Evolutionary conservation across 148 eudicot species (phyloP).

Genomic region (Chenopodium formosanum): DNA sequence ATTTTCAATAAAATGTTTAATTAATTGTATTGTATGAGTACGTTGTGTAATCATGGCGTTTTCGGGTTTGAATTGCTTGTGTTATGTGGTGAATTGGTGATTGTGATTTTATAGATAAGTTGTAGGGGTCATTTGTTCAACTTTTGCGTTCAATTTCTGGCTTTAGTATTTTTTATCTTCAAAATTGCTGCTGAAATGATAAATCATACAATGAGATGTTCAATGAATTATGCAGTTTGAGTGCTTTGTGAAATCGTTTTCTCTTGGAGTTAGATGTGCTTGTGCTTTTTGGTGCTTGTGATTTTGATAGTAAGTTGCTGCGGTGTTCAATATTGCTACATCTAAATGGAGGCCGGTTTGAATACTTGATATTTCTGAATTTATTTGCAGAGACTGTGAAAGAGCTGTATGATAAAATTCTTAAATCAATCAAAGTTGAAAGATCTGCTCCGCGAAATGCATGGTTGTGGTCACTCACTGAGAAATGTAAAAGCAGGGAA

Average conservation of each 20-base stretch:
- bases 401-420: conserved; percentile 66
- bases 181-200: neutral
- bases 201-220: neutral
- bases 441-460: conserved; percentile 87
- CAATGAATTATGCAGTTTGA: neutral
- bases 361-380: conserved; percentile 7
- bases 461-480: conserved; percentile 84
- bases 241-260: neutral
- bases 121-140: neutral
- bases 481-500: conserved; percentile 51
- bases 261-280: neutral
- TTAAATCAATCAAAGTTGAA: conserved; percentile 50
- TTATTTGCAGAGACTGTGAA: conserved; percentile 63
- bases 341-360: neutral
- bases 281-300: neutral
- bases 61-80: neutral
- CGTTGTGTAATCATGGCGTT: neutral
- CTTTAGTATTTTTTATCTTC: neutral
- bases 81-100: neutral
- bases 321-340: neutral
- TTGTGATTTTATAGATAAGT: neutral
- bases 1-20: neutral
- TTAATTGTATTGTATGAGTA: neutral
- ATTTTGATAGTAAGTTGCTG: neutral
- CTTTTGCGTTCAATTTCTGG: neutral